Conservation (phyloP, 2,329 filamentous ascomycete genomes). For the Phyllosticta paracitricarpa region DNA sequence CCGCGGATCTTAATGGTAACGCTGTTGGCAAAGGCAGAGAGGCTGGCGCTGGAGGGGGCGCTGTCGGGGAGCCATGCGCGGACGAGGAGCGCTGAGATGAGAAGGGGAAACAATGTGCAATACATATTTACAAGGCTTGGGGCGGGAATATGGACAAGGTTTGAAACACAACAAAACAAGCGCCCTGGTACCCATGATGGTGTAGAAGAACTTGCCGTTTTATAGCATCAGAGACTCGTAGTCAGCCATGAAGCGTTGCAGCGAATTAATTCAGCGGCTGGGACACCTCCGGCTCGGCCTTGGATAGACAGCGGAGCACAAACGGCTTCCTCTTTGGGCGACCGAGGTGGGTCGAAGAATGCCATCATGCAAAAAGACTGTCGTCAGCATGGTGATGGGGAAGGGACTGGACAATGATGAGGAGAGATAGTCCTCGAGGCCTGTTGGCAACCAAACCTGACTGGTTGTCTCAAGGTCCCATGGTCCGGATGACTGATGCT, state of each 20-base stretch:
- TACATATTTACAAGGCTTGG: not conserved
- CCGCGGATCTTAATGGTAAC: constrained; percentile 39
- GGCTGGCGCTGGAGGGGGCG: not conserved
- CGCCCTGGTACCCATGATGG: not conserved
- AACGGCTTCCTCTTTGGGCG: not conserved
- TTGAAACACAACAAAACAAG: not conserved
- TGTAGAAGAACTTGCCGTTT: not conserved
- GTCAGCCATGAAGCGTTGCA: not conserved
- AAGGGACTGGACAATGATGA: not conserved
- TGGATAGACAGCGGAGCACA: not conserved
- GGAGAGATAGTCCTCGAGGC: not conserved
- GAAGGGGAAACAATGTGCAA: not conserved
- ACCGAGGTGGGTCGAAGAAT: not conserved
- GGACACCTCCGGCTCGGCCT: not conserved
- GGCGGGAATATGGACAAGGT: not conserved
- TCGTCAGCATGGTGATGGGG: not conserved
- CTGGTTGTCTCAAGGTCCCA: not conserved
- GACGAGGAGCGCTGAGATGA: not conserved
- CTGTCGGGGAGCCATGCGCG: constrained; percentile 6
- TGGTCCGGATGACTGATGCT: not conserved
- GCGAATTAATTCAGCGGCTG: not conserved
- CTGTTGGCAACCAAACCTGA: not conserved
- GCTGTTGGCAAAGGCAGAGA: not conserved
- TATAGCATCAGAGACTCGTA: not conserved
- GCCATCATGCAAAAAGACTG: not conserved